Conservation (phyloP, 116 monocot species). For the Dioscorea cayenensis region DNA sequence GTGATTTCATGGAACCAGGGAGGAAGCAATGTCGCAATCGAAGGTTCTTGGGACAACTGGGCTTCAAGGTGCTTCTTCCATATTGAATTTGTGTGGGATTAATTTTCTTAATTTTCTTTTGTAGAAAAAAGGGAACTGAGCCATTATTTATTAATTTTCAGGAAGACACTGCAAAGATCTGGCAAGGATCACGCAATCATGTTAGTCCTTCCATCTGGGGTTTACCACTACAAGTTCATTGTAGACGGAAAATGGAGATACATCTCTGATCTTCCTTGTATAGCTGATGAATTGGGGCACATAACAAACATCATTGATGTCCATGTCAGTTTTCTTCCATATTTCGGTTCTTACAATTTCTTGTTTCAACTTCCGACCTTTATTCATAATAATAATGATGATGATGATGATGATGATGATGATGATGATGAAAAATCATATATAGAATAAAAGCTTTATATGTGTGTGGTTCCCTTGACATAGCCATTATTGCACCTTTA, state of each 20-base stretch:
- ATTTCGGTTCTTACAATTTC: neutral
- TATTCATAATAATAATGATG: no score
- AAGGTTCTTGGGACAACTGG: slow-evolving; percentile 97
- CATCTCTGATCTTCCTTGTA: slow-evolving; percentile 52
- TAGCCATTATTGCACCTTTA: neutral
- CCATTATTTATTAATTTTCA: slow-evolving; percentile 18
- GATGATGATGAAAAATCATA: no score
- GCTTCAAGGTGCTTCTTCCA: slow-evolving; percentile 34
- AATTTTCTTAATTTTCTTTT: neutral
- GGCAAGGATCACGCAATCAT: slow-evolving; percentile 83
- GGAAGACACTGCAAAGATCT: slow-evolving; percentile 59
- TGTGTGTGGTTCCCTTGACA: no score
- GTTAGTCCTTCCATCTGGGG: slow-evolving; percentile 74
- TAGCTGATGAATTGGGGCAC: slow-evolving; percentile 47
- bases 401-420: no score
- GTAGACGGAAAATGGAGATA: slow-evolving; percentile 58
- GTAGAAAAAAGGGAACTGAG: neutral
- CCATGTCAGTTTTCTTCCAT: slow-evolving; percentile 40
- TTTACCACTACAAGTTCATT: slow-evolving; percentile 48
- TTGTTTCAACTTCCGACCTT: no score
- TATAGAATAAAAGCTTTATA: no score
- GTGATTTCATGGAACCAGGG: slow-evolving; percentile 73
- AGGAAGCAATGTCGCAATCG: slow-evolving; percentile 55
- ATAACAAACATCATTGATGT: slow-evolving; percentile 67
- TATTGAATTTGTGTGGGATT: neutral